Evolutionary conservation across 306 rosid species (phyloP).

Genomic region (Trichosanthes truncata): DNA sequence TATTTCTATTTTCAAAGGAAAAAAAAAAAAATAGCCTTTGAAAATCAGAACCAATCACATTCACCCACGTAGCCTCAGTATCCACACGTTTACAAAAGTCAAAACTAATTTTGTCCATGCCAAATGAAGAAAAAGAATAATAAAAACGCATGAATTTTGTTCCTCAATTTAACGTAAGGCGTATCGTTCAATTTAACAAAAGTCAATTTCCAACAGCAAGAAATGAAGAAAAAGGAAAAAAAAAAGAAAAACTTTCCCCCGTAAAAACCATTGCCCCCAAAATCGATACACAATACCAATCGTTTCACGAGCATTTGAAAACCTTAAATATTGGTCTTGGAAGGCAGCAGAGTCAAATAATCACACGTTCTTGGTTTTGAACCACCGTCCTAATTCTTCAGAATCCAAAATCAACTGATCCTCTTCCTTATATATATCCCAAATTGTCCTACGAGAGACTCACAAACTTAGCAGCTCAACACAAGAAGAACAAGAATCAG

Average conservation of each 20-base stretch:
- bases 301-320: slow-evolving; percentile 1
- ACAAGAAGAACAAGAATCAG: neutral
- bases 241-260: slow-evolving; percentile 1
- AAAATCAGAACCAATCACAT: neutral
- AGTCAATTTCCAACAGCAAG: slow-evolving; percentile 37
- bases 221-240: neutral
- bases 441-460: neutral
- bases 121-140: neutral
- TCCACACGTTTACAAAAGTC: neutral
- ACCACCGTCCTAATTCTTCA: slow-evolving; percentile 32
- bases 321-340: neutral
- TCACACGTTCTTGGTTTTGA: neutral
- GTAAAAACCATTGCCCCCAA: neutral
- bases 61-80: neutral
- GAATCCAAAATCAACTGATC: neutral
- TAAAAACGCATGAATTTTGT: neutral
- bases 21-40: too few relatives aligned
- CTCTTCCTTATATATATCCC: slow-evolving; percentile 14
- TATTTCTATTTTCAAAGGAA: neutral
- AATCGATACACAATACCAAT: neutral
- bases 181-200: neutral
- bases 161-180: neutral
- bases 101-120: neutral
- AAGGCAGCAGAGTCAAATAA: slow-evolving; percentile 32
- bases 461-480: neutral